Conservation (phyloP, 2,329 filamentous ascomycete genomes). For the Calonectria ilicicola region DNA sequence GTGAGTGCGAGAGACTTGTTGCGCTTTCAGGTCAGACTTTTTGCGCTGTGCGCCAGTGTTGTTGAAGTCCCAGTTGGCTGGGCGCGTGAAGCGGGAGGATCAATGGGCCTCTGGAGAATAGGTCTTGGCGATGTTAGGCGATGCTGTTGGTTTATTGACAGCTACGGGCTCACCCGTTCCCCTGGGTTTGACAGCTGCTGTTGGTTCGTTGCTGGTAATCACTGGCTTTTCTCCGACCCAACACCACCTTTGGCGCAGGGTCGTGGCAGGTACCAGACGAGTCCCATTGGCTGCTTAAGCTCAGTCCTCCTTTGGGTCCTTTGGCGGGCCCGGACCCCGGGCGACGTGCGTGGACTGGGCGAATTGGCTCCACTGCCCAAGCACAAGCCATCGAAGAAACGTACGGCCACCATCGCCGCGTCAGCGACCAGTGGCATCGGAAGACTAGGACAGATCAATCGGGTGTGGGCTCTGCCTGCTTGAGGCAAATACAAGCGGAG, state of each 20-base stretch:
- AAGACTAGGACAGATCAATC: not conserved
- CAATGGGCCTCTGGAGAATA: not conserved
- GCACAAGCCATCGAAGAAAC: not conserved
- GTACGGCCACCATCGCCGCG: constrained; percentile 12
- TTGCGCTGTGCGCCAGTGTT: not conserved
- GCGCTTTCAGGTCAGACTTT: not conserved
- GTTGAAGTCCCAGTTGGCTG: not conserved
- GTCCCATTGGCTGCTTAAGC: constrained; percentile 32
- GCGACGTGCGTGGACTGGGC: constrained; percentile 16
- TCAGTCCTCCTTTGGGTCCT: not conserved
- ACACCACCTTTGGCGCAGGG: constrained; percentile 15
- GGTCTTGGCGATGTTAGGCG: not conserved
- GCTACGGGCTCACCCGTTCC: not conserved
- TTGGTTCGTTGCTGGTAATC: constrained; percentile 6
- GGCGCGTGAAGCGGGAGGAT: not conserved
- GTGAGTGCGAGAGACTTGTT: not conserved
- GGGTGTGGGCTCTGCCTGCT: not conserved
- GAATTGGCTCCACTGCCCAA: constrained; percentile 4
- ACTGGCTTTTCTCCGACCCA: constrained; percentile 5
- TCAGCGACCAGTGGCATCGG: constrained; percentile 15
- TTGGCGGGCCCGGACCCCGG: constrained; percentile 23
- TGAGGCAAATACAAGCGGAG: not conserved
- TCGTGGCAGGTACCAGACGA: constrained; percentile 38
- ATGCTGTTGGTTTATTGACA: constrained; percentile 5
- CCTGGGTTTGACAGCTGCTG: not conserved